Base-by-base conservation (phyloP, 495 filamentous ascomycete species). In the Xylaria flabelliformis region DNA sequence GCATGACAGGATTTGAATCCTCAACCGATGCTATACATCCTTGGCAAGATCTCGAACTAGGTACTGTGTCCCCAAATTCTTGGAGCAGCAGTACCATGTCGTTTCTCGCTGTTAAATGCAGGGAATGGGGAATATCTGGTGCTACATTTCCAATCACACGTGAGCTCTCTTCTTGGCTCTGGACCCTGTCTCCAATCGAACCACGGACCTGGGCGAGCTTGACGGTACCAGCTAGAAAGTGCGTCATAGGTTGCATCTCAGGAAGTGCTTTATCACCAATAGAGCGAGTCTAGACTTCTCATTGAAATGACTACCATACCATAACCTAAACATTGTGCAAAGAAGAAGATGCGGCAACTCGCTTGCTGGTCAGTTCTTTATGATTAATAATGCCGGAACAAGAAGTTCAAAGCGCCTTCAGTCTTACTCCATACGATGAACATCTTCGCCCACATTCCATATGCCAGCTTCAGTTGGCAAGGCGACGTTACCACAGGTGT, bases 151-250 rank as follows among this genome's bases (percentile, higher is more conserved):
- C 24, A 9, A 34, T 12, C 21, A 39, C 61, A 64, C 61, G 34
- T 44, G 61, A 64, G 61, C 36, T 39, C 39, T 41, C 61, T 39
- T 39, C 59, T 64, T 64, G 63, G 44, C 15, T 36, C 63, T 50
- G 42, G 44, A 48, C 24, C 63, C 44, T 26, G n/a, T 50, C 41
- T 21, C 41, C 15, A 10, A 61, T 36, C 26, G 53, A 56, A 29
- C 26, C 53, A 56, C 17, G 53, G 53, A 56, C 53, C 53, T 12
- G 53, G 61, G 61, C 39, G 39, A 64, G n/a, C 26, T 10, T 41
- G 9, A 39, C 32, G 1, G 7, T 61, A 36, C 29, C 41, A 39
- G 41, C 13, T 48, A 13, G 3, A 48, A 44, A 26, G 12, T 65
- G 63, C 63, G 26, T 50, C 63, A 65, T 46, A 10, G 41, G 3